Evolutionary conservation across 495 filamentous ascomycete species (phyloP), one percentile per base, ranked within the genome.

Genomic region (Glarea lozoyensis): DNA sequence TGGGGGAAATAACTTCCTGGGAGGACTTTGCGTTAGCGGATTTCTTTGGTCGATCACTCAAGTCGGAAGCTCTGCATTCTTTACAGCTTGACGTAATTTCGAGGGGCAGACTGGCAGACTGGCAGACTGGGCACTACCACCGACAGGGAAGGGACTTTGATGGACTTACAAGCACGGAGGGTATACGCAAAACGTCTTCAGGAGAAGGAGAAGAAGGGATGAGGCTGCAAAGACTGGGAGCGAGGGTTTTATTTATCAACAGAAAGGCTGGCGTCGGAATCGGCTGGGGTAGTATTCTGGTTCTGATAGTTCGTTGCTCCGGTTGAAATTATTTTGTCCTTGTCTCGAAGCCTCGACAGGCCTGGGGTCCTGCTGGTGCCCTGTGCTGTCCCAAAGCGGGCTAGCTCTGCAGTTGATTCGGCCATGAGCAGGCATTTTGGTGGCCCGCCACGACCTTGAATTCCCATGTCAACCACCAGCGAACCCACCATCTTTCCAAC

Each of bases 291-390:
- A 20, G 19, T 20, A 20, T 16, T 37, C 19, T 37, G 17, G 6
- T 5, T 3, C 7, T 7, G 3, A 4, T 4, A 21, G 6, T 10
- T 37, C 22, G 16, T 37, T 37, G 10, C 9, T 16, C 17, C 22
- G 35, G 17, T 37, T 16, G 35, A 37, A 37, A 37, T 37, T 37
- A 37, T 37, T 19, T 37, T 37, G 35, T 37, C n/a, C 35, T 37
- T 21, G 35, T 21, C 18, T 19, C 15, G 35, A 21, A 19, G 4
- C 17, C 17, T 34, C 31, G 31, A 34, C 7, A 34, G 31, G 31
- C n/a, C 31, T 34, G 17, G 35, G 35, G 35, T 10, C 10, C 9
- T 9, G 16, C 35, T 10, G 18, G 22, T 20, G 22, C 6, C n/a
- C 17, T 21, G 17, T 21, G 19, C 7, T 16, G 16, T 4, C 5